A percentile compares a stretch with the other conserved stretches of the same genome.
Conservation (phyloP, 305 asterid species). For the Fraxinus greggii region DNA sequence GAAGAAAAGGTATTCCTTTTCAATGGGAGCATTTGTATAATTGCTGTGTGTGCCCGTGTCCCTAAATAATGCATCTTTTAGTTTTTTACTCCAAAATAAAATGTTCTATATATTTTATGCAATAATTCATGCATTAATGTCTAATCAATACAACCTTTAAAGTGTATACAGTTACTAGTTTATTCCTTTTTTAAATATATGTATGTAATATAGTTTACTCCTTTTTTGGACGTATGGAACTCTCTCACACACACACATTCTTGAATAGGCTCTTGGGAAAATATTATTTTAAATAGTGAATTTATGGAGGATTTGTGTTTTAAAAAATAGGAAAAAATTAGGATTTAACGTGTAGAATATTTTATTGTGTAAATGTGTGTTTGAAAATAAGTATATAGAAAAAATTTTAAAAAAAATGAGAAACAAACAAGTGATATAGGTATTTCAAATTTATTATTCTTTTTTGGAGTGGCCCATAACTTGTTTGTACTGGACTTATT, state of each 20-base stretch:
- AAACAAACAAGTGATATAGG: too few relatives aligned
- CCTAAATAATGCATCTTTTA: background rate
- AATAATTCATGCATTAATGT: background rate
- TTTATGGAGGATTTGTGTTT: too few relatives aligned
- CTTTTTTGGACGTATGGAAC: background rate
- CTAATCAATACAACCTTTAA: background rate
- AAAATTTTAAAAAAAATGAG: too few relatives aligned
- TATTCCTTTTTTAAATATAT: background rate
- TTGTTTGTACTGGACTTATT: too few relatives aligned
- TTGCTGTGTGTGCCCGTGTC: background rate
- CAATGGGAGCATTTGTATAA: background rate
- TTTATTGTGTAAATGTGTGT: too few relatives aligned
- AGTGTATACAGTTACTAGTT: background rate
- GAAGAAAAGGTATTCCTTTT: background rate
- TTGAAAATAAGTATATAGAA: too few relatives aligned
- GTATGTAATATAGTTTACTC: background rate
- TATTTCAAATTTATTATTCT: too few relatives aligned
- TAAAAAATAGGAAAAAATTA: too few relatives aligned
- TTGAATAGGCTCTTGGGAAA: background rate
- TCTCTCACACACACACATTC: background rate
- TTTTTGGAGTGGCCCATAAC: too few relatives aligned
- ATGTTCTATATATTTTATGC: background rate
- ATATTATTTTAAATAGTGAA: too few relatives aligned
- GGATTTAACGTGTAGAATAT: too few relatives aligned
- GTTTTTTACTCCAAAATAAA: background rate